A percentile compares a stretch with the other conserved stretches of the same genome.
These are phyloP conservation scores for Coemansia sp. DNA, from an alignment of 192 early-diverging fungal species.

Conservation along the genomic window DNA sequence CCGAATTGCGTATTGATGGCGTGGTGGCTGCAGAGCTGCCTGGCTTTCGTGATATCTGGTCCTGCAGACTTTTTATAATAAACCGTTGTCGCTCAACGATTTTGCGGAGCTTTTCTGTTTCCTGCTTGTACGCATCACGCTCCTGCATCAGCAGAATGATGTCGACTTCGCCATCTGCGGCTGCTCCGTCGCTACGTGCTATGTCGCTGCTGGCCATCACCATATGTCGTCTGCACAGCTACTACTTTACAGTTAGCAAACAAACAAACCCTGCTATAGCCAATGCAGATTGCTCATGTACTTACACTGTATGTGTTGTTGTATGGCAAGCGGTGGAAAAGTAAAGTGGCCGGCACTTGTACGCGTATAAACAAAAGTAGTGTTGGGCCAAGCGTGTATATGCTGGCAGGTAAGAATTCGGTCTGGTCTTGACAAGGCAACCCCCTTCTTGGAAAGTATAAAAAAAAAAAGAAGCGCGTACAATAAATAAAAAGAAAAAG, in stretches of 20 bases:
- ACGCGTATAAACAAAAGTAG: too few relatives aligned
- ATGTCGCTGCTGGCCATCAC: conserved; percentile 13
- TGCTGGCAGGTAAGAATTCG: too few relatives aligned
- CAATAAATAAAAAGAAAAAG: conserved; percentile 5
- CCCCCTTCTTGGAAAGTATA: background rate
- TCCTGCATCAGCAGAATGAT: conserved; percentile 54
- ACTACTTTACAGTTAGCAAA: conserved; percentile 7
- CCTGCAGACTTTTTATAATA: conserved; percentile 85
- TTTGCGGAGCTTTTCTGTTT: conserved; percentile 88
- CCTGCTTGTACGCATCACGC: conserved; percentile 68
- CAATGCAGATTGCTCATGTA: conserved; percentile 7
- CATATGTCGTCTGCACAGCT: conserved; percentile 10
- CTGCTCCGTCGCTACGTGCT: conserved; percentile 8
- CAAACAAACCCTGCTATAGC: conserved; percentile 14
- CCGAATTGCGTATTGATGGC: conserved; percentile 19
- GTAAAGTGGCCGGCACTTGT: too few relatives aligned
- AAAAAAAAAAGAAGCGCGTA: conserved; percentile 7
- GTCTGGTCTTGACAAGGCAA: too few relatives aligned
- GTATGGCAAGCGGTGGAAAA: too few relatives aligned
- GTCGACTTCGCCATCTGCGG: conserved; percentile 23
- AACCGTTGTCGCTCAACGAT: conserved; percentile 86
- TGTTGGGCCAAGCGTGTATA: too few relatives aligned
- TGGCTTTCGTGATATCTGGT: conserved; percentile 51
- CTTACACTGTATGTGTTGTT: conserved; percentile 5
- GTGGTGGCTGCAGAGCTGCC: conserved; percentile 31